Evolutionary conservation across 352 stramenopile genomes (phyloP).

Genomic region (Globisporangium spinosum): DNA sequence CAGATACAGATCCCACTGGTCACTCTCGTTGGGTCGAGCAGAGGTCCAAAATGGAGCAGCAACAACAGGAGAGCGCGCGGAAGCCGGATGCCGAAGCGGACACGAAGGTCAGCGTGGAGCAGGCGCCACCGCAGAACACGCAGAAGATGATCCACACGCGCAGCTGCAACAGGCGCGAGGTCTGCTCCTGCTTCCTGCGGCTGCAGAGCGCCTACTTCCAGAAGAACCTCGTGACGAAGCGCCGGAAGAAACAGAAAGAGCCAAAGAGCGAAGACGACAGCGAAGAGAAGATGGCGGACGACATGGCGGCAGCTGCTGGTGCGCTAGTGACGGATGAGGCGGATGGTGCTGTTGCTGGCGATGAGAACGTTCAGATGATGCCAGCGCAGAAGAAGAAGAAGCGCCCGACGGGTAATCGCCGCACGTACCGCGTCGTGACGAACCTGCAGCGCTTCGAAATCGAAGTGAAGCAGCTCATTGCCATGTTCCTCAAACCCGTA

Average conservation of each 20-base stretch:
- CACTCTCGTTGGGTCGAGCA: background rate
- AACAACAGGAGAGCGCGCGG: background rate
- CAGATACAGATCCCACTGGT: background rate
- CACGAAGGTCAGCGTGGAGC: background rate
- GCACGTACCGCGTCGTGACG: constrained; percentile 26
- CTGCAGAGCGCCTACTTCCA: constrained; percentile 69
- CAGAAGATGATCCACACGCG: constrained; percentile 45
- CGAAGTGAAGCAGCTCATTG: constrained; percentile 46
- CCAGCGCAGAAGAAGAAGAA: constrained; percentile 9
- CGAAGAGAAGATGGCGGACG: background rate
- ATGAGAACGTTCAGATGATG: background rate
- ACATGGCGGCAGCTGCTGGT: background rate
- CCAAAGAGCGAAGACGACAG: background rate
- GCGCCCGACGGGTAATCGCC: constrained; percentile 1
- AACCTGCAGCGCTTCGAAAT: constrained; percentile 51
- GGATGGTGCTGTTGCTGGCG: background rate
- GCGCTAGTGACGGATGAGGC: background rate
- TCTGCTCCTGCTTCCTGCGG: constrained; percentile 69
- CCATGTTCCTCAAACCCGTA: constrained; percentile 35
- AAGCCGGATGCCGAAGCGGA: background rate
- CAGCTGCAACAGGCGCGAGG: constrained; percentile 52
- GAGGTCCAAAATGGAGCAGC: background rate
- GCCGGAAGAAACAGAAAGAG: constrained; percentile 36
- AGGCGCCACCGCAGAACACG: constrained; percentile 6
- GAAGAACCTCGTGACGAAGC: constrained; percentile 45